Base-by-base conservation (phyloP, 2,329 filamentous ascomycete species). In the Lachnellula subtilissima region DNA sequence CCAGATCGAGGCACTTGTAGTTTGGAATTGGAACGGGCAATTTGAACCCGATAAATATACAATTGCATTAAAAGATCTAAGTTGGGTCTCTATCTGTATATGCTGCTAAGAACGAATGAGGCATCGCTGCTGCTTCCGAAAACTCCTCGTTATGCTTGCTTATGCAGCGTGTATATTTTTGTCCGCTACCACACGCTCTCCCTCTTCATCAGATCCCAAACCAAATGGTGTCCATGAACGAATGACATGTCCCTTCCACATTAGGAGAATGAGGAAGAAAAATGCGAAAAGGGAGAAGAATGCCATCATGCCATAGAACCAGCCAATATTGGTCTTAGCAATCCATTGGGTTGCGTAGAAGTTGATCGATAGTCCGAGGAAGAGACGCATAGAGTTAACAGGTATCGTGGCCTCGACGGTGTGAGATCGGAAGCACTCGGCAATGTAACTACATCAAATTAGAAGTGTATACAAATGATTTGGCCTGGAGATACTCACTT, bases 271-370 rank as follows among this genome's bases (percentile, higher is more conserved):
- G n/a, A 70, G 54, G 14, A 64, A 64, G 8, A 47, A 19, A 32
- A 66, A 72, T 0, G 62, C 59, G 5, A 66, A 58, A 0, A 71
- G 45, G 4, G 59, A 60, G n/a, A 75, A 70, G 35, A 75, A 72
- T 1, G 72, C 72, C 66, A 72, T 71, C 64, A 72, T 73, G 0
- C 74, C 73, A 65, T 72, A 74, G 2, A 71, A 69, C 74, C 74
- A 75, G 4, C 69, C 69, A 12, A 72, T 61, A 15, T 65, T 66
- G 2, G 75, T 70, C 7, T 63, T 64, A 5, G 53, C 65, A 9
- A 70, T 67, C 74, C 74, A 76, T 1, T 65, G 65, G 17, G 68
- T 64, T 32, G 75, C 70, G 53, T 73, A 75, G 49, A 75, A 76
- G 19, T 68, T 68, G 15, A 74, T 69, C 0, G 70, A 69, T 17